These are phyloP conservation scores for Neodidymelliopsis sp. DNA, from an alignment of 2,329 filamentous ascomycete species.

Conservation along the genomic window DNA sequence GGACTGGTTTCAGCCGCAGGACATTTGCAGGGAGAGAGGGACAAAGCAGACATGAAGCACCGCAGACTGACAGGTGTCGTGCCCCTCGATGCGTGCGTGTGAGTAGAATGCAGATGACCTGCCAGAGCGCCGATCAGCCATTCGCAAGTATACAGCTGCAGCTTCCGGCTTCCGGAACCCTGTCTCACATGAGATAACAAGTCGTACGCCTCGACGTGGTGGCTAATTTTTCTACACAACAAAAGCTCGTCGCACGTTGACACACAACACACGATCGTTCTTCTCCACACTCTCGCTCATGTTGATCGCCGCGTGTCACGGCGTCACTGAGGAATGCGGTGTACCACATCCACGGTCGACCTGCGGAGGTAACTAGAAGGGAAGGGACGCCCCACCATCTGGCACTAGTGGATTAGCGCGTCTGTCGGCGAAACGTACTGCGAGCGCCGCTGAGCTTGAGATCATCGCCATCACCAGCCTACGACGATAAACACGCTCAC, in stretches of 20 bases:
- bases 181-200: conserved; percentile 10
- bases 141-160: conserved; percentile 8
- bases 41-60: conserved; percentile 19
- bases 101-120: conserved; percentile 34
- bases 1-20: conserved; percentile 22
- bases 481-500: neutral
- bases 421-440: conserved; percentile 6
- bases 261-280: conserved; percentile 3
- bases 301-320: conserved; percentile 5
- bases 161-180: conserved; percentile 10
- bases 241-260: too few relatives aligned
- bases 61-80: conserved; percentile 4
- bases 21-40: conserved; percentile 10
- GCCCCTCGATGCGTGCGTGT: conserved; percentile 26
- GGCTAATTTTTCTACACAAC: too few relatives aligned
- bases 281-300: conserved; percentile 5
- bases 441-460: conserved; percentile 7
- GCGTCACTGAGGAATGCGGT: conserved; percentile 12
- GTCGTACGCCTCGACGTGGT: neutral
- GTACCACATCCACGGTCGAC: neutral
- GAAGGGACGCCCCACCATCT: neutral
- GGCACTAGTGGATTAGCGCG: neutral
- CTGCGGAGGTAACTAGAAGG: conserved; percentile 6
- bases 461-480: conserved; percentile 6
- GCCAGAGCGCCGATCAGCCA: conserved; percentile 12